These are phyloP conservation scores for Lagenaria siceraria DNA, from an alignment of 306 rosid species.

Conservation along the genomic window DNA sequence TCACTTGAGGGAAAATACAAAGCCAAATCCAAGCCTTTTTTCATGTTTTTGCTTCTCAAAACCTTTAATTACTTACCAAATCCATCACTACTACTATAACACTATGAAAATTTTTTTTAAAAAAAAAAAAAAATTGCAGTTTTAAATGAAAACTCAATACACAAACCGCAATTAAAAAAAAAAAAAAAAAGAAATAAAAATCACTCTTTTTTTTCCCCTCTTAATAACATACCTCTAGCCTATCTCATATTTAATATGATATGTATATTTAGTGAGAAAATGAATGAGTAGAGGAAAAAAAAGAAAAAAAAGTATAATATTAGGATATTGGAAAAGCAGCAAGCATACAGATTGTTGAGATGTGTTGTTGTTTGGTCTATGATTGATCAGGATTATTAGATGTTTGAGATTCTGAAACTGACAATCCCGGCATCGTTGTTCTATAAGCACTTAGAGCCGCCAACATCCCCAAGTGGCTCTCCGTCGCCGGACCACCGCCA, in stretches of 20 bases:
- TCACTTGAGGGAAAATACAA: not conserved
- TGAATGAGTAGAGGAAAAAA: not conserved
- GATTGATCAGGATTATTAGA: constrained; percentile 4
- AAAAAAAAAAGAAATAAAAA: not conserved
- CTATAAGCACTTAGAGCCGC: constrained; percentile 45
- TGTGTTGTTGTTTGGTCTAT: not conserved
- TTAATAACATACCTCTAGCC: not conserved
- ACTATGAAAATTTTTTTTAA: too few species aligned
- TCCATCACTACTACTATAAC: not conserved
- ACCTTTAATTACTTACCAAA: constrained; percentile 4
- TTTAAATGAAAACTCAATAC: not conserved
- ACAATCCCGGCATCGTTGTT: constrained; percentile 9
- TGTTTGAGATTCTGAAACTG: constrained; percentile 1
- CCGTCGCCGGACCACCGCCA: constrained; percentile 15
- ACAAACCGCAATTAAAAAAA: constrained; percentile 1
- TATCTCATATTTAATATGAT: not conserved
- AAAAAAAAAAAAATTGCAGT: not conserved
- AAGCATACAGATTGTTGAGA: not conserved
- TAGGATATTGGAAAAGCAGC: constrained; percentile 1
- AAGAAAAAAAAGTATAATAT: not conserved
- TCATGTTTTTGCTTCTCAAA: not conserved
- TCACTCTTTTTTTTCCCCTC: not conserved
- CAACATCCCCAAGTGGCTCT: constrained; percentile 62
- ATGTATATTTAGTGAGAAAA: not conserved
- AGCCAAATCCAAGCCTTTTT: not conserved